Conservation (phyloP, 768 basidiomycete species). For the Boletus eberwhitei region DNA sequence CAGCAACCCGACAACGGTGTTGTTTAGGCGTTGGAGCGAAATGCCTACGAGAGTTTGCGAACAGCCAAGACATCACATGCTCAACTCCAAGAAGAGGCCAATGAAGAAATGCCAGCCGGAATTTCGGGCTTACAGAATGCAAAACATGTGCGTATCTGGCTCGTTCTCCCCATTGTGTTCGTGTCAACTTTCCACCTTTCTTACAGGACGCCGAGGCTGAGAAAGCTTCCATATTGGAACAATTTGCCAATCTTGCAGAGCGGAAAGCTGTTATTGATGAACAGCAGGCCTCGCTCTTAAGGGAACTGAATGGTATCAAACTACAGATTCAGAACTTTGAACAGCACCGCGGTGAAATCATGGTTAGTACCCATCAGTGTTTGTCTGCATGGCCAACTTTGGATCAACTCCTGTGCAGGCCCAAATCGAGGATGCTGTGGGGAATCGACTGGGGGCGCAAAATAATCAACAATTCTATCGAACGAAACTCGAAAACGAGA, state of each 20-base stretch:
- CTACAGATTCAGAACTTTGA: conserved; percentile 50
- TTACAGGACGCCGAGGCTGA: conserved; percentile 54
- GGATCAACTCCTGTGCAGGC: conserved; percentile 34
- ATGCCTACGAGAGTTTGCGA: conserved; percentile 24
- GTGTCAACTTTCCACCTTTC: conserved; percentile 2
- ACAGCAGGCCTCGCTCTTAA: conserved; percentile 41
- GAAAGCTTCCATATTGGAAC: conserved; percentile 43
- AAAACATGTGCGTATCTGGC: conserved; percentile 42
- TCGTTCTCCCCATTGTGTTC: background rate
- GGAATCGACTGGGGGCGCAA: conserved; percentile 49
- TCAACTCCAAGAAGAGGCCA: conserved; percentile 55
- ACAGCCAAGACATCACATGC: conserved; percentile 36
- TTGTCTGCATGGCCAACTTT: background rate
- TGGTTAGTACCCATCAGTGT: conserved; percentile 36
- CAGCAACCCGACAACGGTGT: background rate
- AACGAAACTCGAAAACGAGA: conserved; percentile 51
- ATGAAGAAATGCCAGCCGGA: conserved; percentile 65
- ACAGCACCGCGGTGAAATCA: conserved; percentile 38
- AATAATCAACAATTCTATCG: conserved; percentile 45
- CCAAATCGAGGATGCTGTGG: conserved; percentile 48
- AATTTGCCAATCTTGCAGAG: conserved; percentile 45
- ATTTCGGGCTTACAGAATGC: conserved; percentile 55
- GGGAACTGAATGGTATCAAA: conserved; percentile 45
- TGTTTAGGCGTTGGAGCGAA: conserved; percentile 20
- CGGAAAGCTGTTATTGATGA: conserved; percentile 49